These are phyloP conservation scores for Halenospora varia DNA, from an alignment of 495 filamentous ascomycete species.

Conservation along the genomic window DNA sequence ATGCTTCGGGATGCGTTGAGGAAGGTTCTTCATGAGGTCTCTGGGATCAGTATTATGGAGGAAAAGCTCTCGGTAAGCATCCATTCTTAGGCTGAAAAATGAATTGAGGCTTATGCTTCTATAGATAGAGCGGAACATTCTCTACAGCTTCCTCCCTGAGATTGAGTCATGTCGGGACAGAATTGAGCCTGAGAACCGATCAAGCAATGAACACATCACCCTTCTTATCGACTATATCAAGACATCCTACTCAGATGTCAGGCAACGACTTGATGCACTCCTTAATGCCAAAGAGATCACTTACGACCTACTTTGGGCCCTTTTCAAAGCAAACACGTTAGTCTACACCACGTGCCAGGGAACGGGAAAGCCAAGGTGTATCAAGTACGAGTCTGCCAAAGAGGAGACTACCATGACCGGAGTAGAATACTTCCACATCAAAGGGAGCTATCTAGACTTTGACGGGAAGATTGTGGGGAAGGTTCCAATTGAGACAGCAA, in stretches of 20 bases:
- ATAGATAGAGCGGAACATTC: constrained; percentile 29
- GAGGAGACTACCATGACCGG: constrained; percentile 26
- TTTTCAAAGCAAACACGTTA: constrained; percentile 38
- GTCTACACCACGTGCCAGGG: constrained; percentile 41
- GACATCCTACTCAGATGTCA: constrained; percentile 31
- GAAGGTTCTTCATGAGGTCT: constrained; percentile 11
- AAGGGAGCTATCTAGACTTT: constrained; percentile 34
- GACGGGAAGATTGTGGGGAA: constrained; percentile 27
- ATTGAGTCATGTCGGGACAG: constrained; percentile 18
- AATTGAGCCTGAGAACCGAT: constrained; percentile 2
- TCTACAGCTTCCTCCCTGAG: constrained; percentile 33
- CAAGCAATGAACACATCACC: constrained; percentile 28
- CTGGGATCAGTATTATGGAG: constrained; percentile 13
- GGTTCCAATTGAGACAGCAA: constrained; percentile 19
- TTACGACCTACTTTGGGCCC: constrained; percentile 42
- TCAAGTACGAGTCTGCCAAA: constrained; percentile 25
- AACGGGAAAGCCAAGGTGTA: constrained; percentile 17
- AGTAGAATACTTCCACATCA: constrained; percentile 31
- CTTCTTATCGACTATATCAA: constrained; percentile 38
- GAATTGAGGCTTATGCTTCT: background rate
- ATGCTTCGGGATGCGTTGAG: constrained; percentile 12
- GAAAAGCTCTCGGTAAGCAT: constrained; percentile 17
- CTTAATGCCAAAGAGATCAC: constrained; percentile 38
- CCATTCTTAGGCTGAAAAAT: background rate
- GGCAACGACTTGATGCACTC: constrained; percentile 34